These are phyloP conservation scores for Cladosporium sp. DNA, from an alignment of 2,329 filamentous ascomycete genomes.

Conservation along the genomic window DNA sequence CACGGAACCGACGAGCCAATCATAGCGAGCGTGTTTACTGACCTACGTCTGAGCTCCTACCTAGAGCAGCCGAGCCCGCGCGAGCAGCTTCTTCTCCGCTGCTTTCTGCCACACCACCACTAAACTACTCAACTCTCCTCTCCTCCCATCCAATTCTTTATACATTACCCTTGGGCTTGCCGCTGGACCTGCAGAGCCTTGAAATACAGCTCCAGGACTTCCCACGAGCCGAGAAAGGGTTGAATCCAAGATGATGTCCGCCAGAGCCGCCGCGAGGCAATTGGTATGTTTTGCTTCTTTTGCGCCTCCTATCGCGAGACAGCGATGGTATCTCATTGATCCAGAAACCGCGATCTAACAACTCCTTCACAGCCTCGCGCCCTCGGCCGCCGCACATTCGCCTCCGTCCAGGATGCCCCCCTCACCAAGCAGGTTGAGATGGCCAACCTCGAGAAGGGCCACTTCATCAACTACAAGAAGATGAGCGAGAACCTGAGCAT, in stretches of 20 bases:
- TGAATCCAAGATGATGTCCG: conserved; percentile 38
- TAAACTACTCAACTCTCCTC: conserved; percentile 23
- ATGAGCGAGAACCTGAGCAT: conserved; percentile 96
- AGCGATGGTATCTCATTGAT: conserved; percentile 5
- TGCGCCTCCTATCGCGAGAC: not conserved
- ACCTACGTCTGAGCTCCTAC: conserved; percentile 12
- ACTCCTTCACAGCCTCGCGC: conserved; percentile 30
- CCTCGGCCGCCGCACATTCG: conserved; percentile 66
- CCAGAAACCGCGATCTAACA: not conserved
- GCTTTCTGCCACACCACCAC: conserved; percentile 22
- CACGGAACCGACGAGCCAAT: conserved; percentile 15
- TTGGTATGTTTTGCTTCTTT: conserved; percentile 36
- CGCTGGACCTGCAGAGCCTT: conserved; percentile 27
- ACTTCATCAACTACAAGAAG: conserved; percentile 99
- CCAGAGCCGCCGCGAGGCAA: conserved; percentile 41
- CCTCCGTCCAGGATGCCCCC: conserved; percentile 80
- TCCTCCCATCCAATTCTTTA: conserved; percentile 7
- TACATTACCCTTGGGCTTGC: conserved; percentile 20
- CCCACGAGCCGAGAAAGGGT: conserved; percentile 25
- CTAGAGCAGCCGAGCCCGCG: conserved; percentile 18
- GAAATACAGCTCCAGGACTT: conserved; percentile 21
- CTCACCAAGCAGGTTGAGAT: conserved; percentile 96
- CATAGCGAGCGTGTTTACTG: conserved; percentile 5
- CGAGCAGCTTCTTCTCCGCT: conserved; percentile 22
- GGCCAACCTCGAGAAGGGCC: conserved; percentile 92